Conservation (phyloP, 768 basidiomycete genomes). For the Kwoniella sp. region DNA sequence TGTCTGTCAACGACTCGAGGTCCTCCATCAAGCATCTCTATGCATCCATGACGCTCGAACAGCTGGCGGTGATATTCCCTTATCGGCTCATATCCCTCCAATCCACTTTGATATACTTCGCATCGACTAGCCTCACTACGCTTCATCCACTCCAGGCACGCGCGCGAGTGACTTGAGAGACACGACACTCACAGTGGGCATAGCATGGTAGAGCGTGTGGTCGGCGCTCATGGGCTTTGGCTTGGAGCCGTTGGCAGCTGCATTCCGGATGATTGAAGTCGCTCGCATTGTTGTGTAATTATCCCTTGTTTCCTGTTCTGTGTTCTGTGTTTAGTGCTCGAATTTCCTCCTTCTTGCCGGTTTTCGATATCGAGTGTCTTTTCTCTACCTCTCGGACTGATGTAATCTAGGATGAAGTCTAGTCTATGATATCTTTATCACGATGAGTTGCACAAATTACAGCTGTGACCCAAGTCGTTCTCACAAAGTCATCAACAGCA, state of each 20-base stretch:
- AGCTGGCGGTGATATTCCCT: too few species aligned
- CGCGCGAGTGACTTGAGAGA: not conserved
- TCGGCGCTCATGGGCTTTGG: slow-evolving; percentile 65
- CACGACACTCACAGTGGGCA: slow-evolving; percentile 45
- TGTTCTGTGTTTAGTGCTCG: not conserved
- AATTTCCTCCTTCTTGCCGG: not conserved
- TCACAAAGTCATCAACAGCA: not conserved
- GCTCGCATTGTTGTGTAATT: slow-evolving; percentile 26
- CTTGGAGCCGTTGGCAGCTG: slow-evolving; percentile 36
- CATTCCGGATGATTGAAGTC: slow-evolving; percentile 40
- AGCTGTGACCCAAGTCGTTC: too few species aligned
- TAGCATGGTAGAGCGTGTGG: slow-evolving; percentile 77
- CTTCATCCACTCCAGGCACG: not conserved
- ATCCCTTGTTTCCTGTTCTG: not conserved
- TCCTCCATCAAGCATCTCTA: too few species aligned
- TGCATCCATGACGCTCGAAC: too few species aligned
- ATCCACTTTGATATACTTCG: too few species aligned
- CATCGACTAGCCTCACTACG: too few species aligned
- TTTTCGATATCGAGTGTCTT: not conserved
- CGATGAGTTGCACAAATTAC: too few species aligned
- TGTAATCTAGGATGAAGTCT: too few species aligned
- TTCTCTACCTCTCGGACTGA: too few species aligned
- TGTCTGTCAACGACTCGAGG: too few species aligned
- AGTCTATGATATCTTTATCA: too few species aligned
- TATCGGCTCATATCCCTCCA: too few species aligned